Evolutionary conservation across 2,329 filamentous ascomycete species (phyloP), one percentile per base, ranked within the genome.

Genomic region (Penicillium sp.): DNA sequence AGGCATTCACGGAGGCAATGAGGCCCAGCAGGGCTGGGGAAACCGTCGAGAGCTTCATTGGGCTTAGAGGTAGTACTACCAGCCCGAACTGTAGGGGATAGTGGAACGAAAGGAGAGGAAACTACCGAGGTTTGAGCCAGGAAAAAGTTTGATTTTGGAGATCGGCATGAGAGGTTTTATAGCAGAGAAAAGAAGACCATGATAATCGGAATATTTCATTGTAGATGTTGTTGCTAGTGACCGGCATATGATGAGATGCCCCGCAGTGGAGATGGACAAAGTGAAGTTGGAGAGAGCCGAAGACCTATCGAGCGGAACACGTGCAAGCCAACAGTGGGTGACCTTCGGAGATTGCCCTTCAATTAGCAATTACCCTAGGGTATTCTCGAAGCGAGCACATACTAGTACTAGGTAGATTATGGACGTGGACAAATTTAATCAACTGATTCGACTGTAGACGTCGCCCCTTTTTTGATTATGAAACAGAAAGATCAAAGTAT

Each of bases 11-110:
- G 79, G 95, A 87, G 56, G 91, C 85, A 3, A 88, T 85, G 0
- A 96, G 80, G 1, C 84, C 80, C 0, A 92, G 76, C 0, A 90
- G 92, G 44, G 86, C 86, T 0, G 90, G 87, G 0, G 92, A 91
- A 0, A 89, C 83, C 0, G 90, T 86, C 64, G 95, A 86, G 28
- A 96, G 74, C 59, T 59, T 68, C 67, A 70, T 70, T 26, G 19
- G n/a, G 47, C 31, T 31, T 34, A 16, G 31, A 34, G 19, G 29
- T 13, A n/a, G 28, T 10, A 28, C 5, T 28, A 5, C 24, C 5
- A 5, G 24, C 24, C 24, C 24, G 5, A 28, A 28, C 24, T 28
- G 24, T 28, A 28, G 24, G 24, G 24, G 24, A 10, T 5, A 28
- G 10, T 28, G 24, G 24, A 28, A 5, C 24, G 5, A 10, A 10